These are phyloP conservation scores for Euphrasia arctica DNA, from an alignment of 305 asterid genomes.

Conservation along the genomic window DNA sequence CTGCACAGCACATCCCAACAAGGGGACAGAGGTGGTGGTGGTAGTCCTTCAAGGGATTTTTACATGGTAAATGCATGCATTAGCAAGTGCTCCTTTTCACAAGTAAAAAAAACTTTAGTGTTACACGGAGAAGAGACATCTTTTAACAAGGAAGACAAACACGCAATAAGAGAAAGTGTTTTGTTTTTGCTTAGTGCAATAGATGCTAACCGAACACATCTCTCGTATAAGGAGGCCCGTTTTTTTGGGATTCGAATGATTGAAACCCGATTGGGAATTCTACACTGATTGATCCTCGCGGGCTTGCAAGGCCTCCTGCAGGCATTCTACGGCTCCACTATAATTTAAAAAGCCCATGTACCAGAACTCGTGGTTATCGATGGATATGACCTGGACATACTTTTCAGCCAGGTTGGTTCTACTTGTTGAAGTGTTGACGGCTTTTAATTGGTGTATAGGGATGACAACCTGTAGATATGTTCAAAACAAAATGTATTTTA, in stretches of 20 bases:
- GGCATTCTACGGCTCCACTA: conserved; percentile 62
- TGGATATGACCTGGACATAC: conserved; percentile 82
- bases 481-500: not conserved
- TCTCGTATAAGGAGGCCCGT: conserved; percentile 15
- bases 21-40: not conserved
- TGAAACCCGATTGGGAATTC: conserved; percentile 21
- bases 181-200: not conserved
- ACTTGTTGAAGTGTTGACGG: conserved; percentile 79
- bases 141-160: conserved; percentile 1
- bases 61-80: not conserved
- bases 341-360: conserved; percentile 90
- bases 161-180: not conserved
- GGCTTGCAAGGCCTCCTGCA: conserved; percentile 51
- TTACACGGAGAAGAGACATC: conserved; percentile 1
- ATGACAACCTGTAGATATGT: conserved; percentile 68
- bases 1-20: not conserved
- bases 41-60: not conserved
- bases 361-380: conserved; percentile 97
- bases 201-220: not conserved
- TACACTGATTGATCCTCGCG: conserved; percentile 47
- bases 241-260: conserved; percentile 10
- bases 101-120: not conserved
- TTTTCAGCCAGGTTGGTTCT: conserved; percentile 73
- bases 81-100: not conserved
- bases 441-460: conserved; percentile 92